Evolutionary conservation across 352 stramenopile genomes (phyloP).

Genomic region (Plasmopara muralis): DNA sequence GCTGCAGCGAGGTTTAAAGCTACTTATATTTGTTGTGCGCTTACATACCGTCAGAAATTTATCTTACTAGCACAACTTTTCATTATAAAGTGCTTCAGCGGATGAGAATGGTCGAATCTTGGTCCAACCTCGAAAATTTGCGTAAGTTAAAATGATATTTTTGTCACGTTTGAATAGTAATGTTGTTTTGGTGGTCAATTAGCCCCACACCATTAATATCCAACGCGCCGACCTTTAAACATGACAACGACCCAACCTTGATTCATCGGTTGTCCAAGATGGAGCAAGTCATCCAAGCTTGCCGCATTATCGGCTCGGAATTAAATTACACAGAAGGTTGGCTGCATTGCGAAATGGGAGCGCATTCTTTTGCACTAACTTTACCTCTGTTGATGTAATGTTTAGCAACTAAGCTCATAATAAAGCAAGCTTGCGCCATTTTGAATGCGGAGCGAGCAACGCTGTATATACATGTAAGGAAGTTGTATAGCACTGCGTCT

Average conservation of each 20-base stretch:
- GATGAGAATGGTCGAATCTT: constrained; percentile 79
- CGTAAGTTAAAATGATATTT: constrained; percentile 21
- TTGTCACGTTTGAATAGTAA: background rate
- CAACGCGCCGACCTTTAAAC: constrained; percentile 3
- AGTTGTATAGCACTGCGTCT: background rate
- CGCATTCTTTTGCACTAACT: background rate
- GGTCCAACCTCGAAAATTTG: constrained; percentile 61
- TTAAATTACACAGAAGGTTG: constrained; percentile 68
- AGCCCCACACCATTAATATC: constrained; percentile 5
- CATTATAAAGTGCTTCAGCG: constrained; percentile 46
- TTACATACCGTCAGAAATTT: background rate
- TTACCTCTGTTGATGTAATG: background rate
- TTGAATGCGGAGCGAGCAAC: constrained; percentile 87
- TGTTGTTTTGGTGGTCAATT: background rate
- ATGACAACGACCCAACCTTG: constrained; percentile 34
- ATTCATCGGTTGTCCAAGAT: constrained; percentile 55
- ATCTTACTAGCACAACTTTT: background rate
- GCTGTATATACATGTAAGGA: constrained; percentile 79
- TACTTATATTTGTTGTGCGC: background rate
- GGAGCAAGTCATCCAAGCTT: constrained; percentile 77
- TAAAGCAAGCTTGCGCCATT: constrained; percentile 81
- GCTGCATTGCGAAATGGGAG: background rate
- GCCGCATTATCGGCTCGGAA: constrained; percentile 72
- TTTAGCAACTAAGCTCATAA: constrained; percentile 73
- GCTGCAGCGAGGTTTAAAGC: constrained; percentile 54